Conservation (phyloP, 331 rosid genomes). For the Stylosanthes scabra region DNA sequence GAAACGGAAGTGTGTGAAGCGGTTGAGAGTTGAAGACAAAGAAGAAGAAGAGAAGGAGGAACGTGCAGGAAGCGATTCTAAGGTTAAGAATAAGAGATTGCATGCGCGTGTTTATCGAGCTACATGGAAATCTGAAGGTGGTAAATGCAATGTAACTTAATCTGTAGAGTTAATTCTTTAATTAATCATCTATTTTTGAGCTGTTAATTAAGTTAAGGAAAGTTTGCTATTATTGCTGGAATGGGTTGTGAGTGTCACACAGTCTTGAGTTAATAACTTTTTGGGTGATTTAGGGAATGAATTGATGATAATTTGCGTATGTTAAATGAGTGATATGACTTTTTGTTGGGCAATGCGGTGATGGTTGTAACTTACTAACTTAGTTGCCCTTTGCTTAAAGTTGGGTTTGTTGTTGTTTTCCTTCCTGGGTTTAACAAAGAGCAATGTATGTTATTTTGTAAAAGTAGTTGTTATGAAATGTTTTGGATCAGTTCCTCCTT, state of each 20-base stretch:
- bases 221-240: too few species aligned
- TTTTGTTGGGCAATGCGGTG: neutral
- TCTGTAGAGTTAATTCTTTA: neutral
- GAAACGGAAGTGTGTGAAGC: conserved; percentile 41
- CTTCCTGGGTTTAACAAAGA: conserved; percentile 1
- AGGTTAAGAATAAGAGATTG: conserved; percentile 39
- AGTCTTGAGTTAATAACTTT: too few species aligned
- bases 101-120: conserved; percentile 49
- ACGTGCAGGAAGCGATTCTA: conserved; percentile 29
- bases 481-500: conserved; percentile 15
- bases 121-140: conserved; percentile 29
- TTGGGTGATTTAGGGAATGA: neutral
- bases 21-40: conserved; percentile 32
- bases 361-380: neutral
- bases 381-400: neutral
- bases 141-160: conserved; percentile 42
- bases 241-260: neutral
- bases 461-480: neutral
- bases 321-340: neutral
- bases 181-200: neutral
- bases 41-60: conserved; percentile 23
- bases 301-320: neutral
- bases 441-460: conserved; percentile 22
- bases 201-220: neutral
- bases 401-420: neutral